Conservation (phyloP, 1,284 basidiomycete genomes). For the Fomes fomentarius region DNA sequence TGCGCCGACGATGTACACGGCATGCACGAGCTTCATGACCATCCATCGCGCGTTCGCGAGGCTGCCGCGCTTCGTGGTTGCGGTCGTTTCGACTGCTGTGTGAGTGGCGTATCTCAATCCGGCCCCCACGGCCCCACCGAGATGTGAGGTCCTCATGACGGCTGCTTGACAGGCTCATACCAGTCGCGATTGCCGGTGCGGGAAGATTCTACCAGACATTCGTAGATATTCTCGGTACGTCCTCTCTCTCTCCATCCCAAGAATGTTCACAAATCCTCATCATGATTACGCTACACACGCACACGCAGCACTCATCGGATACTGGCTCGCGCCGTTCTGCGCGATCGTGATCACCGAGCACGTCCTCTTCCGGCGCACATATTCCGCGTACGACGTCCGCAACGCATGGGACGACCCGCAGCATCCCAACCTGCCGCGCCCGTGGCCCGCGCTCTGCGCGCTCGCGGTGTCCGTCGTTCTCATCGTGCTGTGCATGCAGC, state of each 20-base stretch:
- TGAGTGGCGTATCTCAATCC: too few relatives aligned
- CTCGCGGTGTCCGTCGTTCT: slow-evolving; percentile 50
- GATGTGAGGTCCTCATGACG: too few relatives aligned
- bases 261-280: neutral
- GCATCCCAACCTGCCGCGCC: slow-evolving; percentile 42
- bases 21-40: slow-evolving; percentile 75
- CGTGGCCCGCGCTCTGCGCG: slow-evolving; percentile 52
- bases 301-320: slow-evolving; percentile 52
- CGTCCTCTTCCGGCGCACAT: slow-evolving; percentile 50
- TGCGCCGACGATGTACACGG: slow-evolving; percentile 79
- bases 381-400: slow-evolving; percentile 35
- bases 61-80: slow-evolving; percentile 75
- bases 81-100: slow-evolving; percentile 75
- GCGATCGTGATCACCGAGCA: slow-evolving; percentile 61
- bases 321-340: slow-evolving; percentile 61
- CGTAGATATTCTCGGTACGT: slow-evolving; percentile 55
- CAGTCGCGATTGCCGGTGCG: slow-evolving; percentile 62
- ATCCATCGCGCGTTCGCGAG: slow-evolving; percentile 55
- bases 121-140: too few relatives aligned
- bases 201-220: slow-evolving; percentile 59
- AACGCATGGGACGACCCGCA: slow-evolving; percentile 45
- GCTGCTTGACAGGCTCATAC: slow-evolving; percentile 49
- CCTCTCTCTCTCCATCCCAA: slow-evolving; percentile 7
- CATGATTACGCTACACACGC: neutral
- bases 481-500: slow-evolving; percentile 61